Conservation (phyloP, 306 rosid species). For the Citrullus colocynthis region DNA sequence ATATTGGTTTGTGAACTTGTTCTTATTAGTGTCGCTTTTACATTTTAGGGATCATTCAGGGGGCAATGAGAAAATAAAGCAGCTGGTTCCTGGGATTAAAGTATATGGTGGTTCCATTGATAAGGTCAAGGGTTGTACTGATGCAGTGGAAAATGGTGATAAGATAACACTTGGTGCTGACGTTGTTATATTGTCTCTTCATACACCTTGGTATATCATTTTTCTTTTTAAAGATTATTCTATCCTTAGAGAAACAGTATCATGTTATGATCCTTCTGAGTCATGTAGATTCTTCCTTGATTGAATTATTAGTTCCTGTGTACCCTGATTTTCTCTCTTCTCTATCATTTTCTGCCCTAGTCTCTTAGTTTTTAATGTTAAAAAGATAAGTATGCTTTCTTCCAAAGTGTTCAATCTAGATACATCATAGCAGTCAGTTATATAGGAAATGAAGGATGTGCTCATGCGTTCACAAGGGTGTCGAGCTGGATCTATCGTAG, state of each 20-base stretch:
- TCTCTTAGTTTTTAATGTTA: background rate
- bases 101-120: slow-evolving; percentile 83
- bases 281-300: background rate
- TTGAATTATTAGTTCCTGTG: background rate
- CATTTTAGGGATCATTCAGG: slow-evolving; percentile 74
- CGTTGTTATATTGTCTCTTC: slow-evolving; percentile 49
- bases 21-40: background rate
- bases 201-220: slow-evolving; percentile 73
- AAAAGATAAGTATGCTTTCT: background rate
- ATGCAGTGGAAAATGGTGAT: slow-evolving; percentile 71
- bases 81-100: slow-evolving; percentile 69
- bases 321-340: background rate
- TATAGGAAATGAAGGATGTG: background rate
- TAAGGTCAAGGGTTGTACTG: slow-evolving; percentile 80
- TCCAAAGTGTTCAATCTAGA: background rate
- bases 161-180: slow-evolving; percentile 68
- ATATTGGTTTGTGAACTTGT: background rate
- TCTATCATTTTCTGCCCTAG: background rate
- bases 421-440: background rate
- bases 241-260: background rate
- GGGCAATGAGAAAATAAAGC: slow-evolving; percentile 74
- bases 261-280: background rate
- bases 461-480: background rate
- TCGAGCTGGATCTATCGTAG: background rate
- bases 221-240: background rate